Percentiles rank a stretch among this genome's conserved stretches.
Evolutionary conservation across 305 asterid species (phyloP).

Genomic region (Fraxinus nigra): DNA sequence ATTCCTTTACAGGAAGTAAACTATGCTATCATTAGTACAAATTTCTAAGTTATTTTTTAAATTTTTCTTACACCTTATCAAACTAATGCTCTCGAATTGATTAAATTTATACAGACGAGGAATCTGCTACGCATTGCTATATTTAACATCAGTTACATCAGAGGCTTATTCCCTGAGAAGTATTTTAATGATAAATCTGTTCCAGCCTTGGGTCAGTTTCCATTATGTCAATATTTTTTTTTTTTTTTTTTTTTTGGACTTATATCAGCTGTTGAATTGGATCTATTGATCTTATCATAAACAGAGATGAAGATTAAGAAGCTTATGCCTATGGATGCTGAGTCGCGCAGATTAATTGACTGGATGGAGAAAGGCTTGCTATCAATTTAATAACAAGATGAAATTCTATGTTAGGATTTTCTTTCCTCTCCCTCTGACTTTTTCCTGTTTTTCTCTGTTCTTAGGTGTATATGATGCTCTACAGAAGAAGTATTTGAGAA

Average conservation of each 20-base stretch:
- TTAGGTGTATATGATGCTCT: constrained; percentile 92
- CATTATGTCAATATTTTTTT: not conserved
- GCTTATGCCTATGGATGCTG: constrained; percentile 97
- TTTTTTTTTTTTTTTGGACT: not conserved
- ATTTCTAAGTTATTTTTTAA: not conserved
- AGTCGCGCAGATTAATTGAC: constrained; percentile 89
- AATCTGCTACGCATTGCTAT: not conserved
- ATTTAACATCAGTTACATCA: constrained; percentile 79
- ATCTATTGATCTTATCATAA: constrained; percentile 17
- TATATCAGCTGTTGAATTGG: constrained; percentile 11
- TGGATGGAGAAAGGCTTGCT: constrained; percentile 94
- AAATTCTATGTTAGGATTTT: not conserved
- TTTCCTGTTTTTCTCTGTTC: constrained; percentile 23
- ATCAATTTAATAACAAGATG: not conserved
- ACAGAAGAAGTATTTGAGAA: constrained; percentile 87
- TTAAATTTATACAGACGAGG: constrained; percentile 52
- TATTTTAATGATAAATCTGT: constrained; percentile 87
- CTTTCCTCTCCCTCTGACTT: constrained; percentile 16
- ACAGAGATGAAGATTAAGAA: constrained; percentile 96
- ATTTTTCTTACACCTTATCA: not conserved
- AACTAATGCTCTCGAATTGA: constrained; percentile 19
- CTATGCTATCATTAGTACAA: not conserved
- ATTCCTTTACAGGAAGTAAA: not conserved
- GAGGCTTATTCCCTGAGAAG: constrained; percentile 95
- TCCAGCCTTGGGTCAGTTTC: constrained; percentile 80